phyloP scores from a whole-genome alignment of 2,329 filamentous ascomycete species.

The Ophiostoma ips region DNA sequence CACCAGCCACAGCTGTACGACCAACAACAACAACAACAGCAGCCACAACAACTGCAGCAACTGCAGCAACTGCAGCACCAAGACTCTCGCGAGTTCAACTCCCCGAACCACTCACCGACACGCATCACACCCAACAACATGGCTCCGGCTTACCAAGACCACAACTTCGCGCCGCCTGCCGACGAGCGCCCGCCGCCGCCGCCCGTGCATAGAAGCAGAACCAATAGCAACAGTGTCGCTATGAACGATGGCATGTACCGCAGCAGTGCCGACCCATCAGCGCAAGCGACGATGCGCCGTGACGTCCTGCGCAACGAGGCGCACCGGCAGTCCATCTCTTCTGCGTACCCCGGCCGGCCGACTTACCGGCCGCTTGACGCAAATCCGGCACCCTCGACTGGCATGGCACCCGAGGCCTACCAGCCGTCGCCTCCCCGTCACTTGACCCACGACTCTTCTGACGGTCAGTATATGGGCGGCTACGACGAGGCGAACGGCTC shows the following conservation, averaged over 20 bases:
- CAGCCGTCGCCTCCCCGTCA: conserved; percentile 29
- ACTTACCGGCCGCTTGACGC: conserved; percentile 36
- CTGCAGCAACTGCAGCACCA: conserved; percentile 17
- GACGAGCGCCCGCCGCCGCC: conserved; percentile 39
- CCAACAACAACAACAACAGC: no score
- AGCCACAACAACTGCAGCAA: neutral
- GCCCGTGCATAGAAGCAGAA: conserved; percentile 37
- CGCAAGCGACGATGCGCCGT: conserved; percentile 38
- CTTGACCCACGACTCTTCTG: conserved; percentile 35
- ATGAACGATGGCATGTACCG: conserved; percentile 28
- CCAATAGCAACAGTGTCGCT: conserved; percentile 27
- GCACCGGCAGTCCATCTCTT: conserved; percentile 35
- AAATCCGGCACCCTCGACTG: conserved; percentile 23
- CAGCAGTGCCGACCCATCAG: conserved; percentile 25
- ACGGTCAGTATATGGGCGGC: conserved; percentile 33
- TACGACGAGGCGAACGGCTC: conserved; percentile 51
- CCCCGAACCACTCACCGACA: neutral
- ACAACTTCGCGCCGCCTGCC: neutral
- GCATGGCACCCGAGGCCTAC: conserved; percentile 22
- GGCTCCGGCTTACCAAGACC: conserved; percentile 1
- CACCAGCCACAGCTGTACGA: conserved; percentile 1
- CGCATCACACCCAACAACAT: neutral
- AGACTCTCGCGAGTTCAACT: conserved; percentile 21
- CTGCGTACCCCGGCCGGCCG: conserved; percentile 37
- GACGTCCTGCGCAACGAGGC: conserved; percentile 44